Evolutionary conservation across 352 stramenopile species (phyloP).

Genomic region (Blastocystis sp.): DNA sequence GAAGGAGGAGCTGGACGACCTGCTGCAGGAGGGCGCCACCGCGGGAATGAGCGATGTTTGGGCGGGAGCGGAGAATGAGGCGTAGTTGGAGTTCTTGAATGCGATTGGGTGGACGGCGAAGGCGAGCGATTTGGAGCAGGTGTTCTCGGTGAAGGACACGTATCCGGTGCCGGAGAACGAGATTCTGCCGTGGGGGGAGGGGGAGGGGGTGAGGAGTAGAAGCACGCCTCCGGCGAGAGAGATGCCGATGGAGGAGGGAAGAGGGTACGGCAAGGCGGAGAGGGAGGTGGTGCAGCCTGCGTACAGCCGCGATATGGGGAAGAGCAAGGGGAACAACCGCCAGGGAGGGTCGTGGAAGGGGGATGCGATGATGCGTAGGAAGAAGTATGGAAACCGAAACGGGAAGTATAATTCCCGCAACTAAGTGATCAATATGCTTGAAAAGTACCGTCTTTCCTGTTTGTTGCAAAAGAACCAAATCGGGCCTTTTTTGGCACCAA

Average conservation of each 20-base stretch:
- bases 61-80: not conserved
- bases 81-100: conserved; percentile 55
- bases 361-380: not conserved
- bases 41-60: conserved; percentile 30
- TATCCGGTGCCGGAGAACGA: conserved; percentile 33
- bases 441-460: not conserved
- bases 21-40: conserved; percentile 27
- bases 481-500: not conserved
- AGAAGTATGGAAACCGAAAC: not conserved
- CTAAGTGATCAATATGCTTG: not conserved
- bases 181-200: not conserved
- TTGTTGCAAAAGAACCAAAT: not conserved
- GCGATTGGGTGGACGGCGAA: conserved; percentile 56
- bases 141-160: not conserved
- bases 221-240: not conserved
- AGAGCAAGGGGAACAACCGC: conserved; percentile 14
- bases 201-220: not conserved
- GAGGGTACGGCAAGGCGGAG: not conserved
- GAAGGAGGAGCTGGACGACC: conserved; percentile 23
- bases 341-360: not conserved
- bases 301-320: not conserved
- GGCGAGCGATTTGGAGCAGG: conserved; percentile 13
- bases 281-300: not conserved
- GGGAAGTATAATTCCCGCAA: not conserved
- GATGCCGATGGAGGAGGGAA: not conserved